Conservation (phyloP, 306 rosid genomes). For the Elaeagnus macrophylla region DNA sequence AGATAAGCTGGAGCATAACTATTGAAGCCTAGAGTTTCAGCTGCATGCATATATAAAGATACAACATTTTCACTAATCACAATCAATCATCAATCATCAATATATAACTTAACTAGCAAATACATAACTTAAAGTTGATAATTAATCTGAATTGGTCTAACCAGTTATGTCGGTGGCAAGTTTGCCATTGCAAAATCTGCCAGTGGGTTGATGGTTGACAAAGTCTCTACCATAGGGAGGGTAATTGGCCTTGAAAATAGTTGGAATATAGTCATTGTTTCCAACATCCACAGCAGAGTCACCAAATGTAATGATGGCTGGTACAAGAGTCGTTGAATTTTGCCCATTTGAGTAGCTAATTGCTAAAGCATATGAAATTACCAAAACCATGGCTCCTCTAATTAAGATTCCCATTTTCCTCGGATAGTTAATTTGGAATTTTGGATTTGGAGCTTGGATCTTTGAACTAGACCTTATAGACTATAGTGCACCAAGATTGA, state of each 20-base stretch:
- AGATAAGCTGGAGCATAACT: constrained; percentile 64
- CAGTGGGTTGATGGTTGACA: constrained; percentile 43
- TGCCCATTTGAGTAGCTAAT: neutral
- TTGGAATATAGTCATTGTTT: constrained; percentile 38
- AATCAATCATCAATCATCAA: neutral
- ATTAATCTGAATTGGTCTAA: neutral
- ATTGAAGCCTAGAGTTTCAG: constrained; percentile 48
- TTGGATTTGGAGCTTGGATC: no score
- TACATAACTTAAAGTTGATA: neutral
- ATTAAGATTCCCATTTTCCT: neutral
- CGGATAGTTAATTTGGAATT: no score
- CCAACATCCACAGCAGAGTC: constrained; percentile 70
- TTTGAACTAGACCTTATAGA: no score
- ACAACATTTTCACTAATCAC: neutral
- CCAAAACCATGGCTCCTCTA: neutral
- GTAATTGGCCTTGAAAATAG: constrained; percentile 46
- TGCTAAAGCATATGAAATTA: neutral
- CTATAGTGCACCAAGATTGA: no score
- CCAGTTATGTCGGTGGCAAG: constrained; percentile 56
- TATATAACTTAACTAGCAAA: no score
- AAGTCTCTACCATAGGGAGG: constrained; percentile 81
- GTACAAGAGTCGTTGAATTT: constrained; percentile 28
- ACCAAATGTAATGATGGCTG: constrained; percentile 66
- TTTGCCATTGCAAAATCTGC: constrained; percentile 75
- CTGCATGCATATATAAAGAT: neutral